Evolutionary conservation across 176 grass and related monocot genomes (phyloP).

Genomic region (Oryza longistaminata): DNA sequence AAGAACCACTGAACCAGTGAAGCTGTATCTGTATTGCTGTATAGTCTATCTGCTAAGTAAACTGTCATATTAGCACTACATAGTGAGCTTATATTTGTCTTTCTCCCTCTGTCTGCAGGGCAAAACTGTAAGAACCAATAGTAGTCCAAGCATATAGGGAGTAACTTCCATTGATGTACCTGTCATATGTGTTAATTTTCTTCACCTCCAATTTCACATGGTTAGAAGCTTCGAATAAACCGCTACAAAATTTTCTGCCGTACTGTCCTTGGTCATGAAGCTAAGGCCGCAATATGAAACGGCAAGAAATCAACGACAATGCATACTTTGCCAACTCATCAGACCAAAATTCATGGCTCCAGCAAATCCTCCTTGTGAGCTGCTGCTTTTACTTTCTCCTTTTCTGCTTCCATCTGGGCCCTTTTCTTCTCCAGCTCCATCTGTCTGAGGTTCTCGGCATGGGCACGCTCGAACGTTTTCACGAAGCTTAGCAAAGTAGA

Average conservation of each 20-base stretch:
- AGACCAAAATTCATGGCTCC: neutral
- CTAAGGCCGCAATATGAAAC: neutral
- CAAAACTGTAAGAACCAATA: neutral
- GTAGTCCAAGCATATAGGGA: neutral
- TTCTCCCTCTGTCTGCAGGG: neutral
- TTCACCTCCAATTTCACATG: neutral
- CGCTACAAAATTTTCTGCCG: constrained; percentile 32
- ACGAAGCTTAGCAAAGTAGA: constrained; percentile 71
- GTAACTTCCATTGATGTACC: neutral
- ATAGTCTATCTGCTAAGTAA: constrained; percentile 1
- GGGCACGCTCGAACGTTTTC: constrained; percentile 70
- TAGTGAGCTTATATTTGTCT: neutral
- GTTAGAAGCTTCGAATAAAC: neutral
- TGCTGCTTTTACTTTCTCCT: constrained; percentile 46
- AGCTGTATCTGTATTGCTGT: neutral
- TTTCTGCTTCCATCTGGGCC: constrained; percentile 57
- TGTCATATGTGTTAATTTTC: neutral
- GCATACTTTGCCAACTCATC: neutral
- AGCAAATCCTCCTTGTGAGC: constrained; percentile 26
- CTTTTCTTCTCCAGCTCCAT: constrained; percentile 73
- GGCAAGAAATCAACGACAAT: constrained; percentile 4
- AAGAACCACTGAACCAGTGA: neutral
- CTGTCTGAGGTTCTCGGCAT: constrained; percentile 66
- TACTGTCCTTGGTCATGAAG: constrained; percentile 7
- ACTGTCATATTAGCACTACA: constrained; percentile 26